Evolutionary conservation across 176 grass and related monocot species (phyloP).

Genomic region (Rhynchospora pubera): DNA sequence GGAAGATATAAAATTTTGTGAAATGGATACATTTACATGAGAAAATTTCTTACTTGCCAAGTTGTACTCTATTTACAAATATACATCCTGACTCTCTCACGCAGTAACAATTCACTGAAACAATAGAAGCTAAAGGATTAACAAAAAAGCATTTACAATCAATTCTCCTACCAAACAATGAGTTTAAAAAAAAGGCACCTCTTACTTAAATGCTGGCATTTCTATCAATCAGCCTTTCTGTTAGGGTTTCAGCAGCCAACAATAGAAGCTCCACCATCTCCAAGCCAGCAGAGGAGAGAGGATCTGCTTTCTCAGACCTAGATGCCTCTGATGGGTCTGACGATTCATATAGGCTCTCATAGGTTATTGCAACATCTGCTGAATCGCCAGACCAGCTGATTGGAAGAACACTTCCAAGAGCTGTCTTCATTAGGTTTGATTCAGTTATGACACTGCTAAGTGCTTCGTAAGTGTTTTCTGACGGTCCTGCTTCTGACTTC

Average conservation of each 20-base stretch:
- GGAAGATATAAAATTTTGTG: background rate
- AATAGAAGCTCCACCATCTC: slow-evolving; percentile 92
- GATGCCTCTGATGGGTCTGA: slow-evolving; percentile 34
- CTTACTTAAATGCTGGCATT: slow-evolving; percentile 8
- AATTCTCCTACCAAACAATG: background rate
- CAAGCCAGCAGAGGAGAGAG: slow-evolving; percentile 41
- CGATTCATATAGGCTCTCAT: slow-evolving; percentile 39
- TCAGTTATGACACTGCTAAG: slow-evolving; percentile 64
- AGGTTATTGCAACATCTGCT: slow-evolving; percentile 40
- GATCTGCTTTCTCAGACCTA: slow-evolving; percentile 40
- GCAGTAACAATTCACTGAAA: background rate
- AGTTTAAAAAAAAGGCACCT: background rate
- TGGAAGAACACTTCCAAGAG: slow-evolving; percentile 45
- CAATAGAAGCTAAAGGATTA: background rate
- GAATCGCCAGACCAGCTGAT: slow-evolving; percentile 80
- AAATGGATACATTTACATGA: slow-evolving; percentile 5
- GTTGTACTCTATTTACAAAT: slow-evolving; percentile 5
- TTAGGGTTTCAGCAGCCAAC: slow-evolving; percentile 51
- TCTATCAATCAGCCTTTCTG: slow-evolving; percentile 39
- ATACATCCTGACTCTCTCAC: background rate
- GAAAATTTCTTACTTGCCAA: background rate
- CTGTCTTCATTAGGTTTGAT: slow-evolving; percentile 73
- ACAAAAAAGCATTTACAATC: background rate
- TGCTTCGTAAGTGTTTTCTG: slow-evolving; percentile 46
- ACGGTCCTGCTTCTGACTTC: slow-evolving; percentile 29